Evolutionary conservation across 345 rosid species (phyloP).

Genomic region (Camelina hispida): DNA sequence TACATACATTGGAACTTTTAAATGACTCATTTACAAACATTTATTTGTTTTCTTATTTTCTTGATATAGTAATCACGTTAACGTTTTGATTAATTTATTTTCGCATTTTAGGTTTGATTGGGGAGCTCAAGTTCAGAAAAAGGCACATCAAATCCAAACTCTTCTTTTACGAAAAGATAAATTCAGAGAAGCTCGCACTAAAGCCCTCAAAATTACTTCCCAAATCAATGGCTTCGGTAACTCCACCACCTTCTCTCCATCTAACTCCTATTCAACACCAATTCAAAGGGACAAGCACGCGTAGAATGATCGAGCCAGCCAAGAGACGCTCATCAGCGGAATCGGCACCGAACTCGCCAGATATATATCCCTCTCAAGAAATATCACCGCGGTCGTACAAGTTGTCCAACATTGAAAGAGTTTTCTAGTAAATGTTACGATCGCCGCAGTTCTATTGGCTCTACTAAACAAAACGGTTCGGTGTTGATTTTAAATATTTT

Average conservation of each 20-base stretch:
- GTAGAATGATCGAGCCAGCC: background rate
- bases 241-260: no score
- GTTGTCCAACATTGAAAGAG: no score
- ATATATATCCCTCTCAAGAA: no score
- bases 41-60: background rate
- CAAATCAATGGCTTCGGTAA: slow-evolving; percentile 28
- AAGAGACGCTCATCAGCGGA: slow-evolving; percentile 27
- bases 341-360: no score
- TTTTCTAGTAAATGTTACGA: no score
- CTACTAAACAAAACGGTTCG: background rate
- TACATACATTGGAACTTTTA: background rate
- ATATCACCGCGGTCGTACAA: no score
- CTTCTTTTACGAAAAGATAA: slow-evolving; percentile 23
- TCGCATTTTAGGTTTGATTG: background rate
- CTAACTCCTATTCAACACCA: background rate
- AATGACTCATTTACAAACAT: background rate
- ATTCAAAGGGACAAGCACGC: background rate
- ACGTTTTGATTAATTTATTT: background rate
- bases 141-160: slow-evolving; percentile 10
- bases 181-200: slow-evolving; percentile 24
- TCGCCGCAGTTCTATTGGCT: slow-evolving; percentile 20
- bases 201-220: slow-evolving; percentile 22
- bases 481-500: slow-evolving; percentile 6
- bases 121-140: slow-evolving; percentile 28
- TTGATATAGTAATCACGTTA: background rate